Evolutionary conservation across 169 alveolate species (phyloP), one percentile per base, ranked within the genome.

Genomic region (Eimeria brunetti): DNA sequence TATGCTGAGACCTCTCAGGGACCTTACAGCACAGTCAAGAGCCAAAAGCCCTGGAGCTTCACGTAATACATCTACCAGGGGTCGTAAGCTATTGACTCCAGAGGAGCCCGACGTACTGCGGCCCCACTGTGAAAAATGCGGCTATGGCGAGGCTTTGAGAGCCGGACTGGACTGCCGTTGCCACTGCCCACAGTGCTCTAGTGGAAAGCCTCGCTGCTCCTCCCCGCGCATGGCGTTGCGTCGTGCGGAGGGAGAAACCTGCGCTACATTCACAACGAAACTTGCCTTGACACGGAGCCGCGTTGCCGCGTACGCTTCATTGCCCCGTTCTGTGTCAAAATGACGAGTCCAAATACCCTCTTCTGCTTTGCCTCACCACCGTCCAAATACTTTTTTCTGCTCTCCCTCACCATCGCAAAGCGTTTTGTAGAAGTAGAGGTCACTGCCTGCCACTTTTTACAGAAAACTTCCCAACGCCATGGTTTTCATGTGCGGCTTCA

Each of bases 201-300:
- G 64, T 85, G 91, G 91, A 27, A 85, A 85, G 91, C 91, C 91
- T 85, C 91, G 91, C 49, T 85, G 91, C 80, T 85, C 91, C 51
- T 85, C 91, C 60, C 91, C 91, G 78, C 91, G 91, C 91, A 85
- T 85, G 91, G 91, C 91, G 33, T n/a, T 58, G 75, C 91, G 91
- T 38, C 91, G 91, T 18, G 78, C 58, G 60, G 91, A 85, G 78
- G 58, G 30, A 36, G 91, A 85, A 30, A 85, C 91, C 41, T 85
- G 91, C 30, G 91, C 58, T 22, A 85, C 91, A 8, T 85, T 85
- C 78, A 38, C 78, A n/a, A 38, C 91, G 38, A 85, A 85, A 30
- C 91, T 85, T 12, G 91, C 91, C 76, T 56, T 85, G 91, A 85
- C 91, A 56, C 67, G 91, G 60, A 85, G 91, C 91, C 91, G 91